Evolutionary conservation across 495 filamentous ascomycete species (phyloP), one percentile per base, ranked within the genome.

Genomic region (Trichocladium antarcticum): DNA sequence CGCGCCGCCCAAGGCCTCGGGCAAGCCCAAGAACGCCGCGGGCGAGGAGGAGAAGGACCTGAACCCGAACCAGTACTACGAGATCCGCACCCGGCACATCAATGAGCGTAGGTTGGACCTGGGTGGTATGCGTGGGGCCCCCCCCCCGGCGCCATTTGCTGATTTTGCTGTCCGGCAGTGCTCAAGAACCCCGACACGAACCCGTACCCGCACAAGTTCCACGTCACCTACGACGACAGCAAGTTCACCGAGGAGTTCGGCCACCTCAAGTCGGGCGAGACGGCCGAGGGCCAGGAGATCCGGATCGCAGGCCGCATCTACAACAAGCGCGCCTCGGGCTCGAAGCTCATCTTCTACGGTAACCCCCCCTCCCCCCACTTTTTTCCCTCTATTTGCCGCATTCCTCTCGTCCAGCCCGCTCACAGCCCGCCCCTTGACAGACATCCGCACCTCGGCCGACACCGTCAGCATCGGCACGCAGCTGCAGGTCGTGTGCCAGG

Each of bases 171-270:
- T 4, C 3, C 11, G 24, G 27, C 16, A 62, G 59, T 96, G 48
- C 81, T 82, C 62, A 74, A 84, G 64, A 81, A 77, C 63, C 81
- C 88, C 70, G 68, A 81, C 32, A 87, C 87, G 17, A 84, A 94
- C 65, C 88, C 92, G 15, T 96, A 95, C 66, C 93, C 92, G 9
- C 92, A 99, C 80, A 97, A 97, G 76, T 97, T 96, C 76, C 73
- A 88, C 37, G 80, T 85, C 64, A 86, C 80, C 57, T 83, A 81
- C 56, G 83, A 89, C 55, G 72, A 95, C 44, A 68, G 76, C 51
- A 77, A 88, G 38, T 89, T 92, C 68, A 68, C 85, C 54, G 74
- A 82, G 55, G 71, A 87, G 27, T 90, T 85, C 58, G 74, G 74
- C 41, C 64, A 77, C 42, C 80, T 97, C 59, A 82, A 83, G 71